Evolutionary conservation across 805 yeast genomes (phyloP), one percentile per base, ranked within the genome.

Genomic region (Metschnikowia borealis): DNA sequence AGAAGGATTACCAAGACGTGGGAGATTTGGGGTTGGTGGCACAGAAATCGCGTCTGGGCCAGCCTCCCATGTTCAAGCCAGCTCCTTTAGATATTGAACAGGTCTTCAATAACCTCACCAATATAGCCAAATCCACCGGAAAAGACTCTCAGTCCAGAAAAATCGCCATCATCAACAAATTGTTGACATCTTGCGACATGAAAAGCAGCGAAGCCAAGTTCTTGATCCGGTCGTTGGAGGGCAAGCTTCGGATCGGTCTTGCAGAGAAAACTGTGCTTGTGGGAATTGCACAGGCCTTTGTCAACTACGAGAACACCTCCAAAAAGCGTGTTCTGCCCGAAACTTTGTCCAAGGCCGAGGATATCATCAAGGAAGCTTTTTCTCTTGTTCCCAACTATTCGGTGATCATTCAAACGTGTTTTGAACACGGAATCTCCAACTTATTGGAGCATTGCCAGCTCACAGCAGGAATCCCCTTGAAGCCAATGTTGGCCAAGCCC

Each of bases 401-500:
- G 58, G 69, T 87, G 5, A 74, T 94, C 14, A 85, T 94, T 46
- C 74, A 77, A 8, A 78, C 82, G 1, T 84, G 89, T 1, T 64
- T 86, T 52, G 71, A 82, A 39, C 62, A 81, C 58, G 98, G 98
- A 0, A 76, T 92, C 2, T 67, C 75, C 57, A 74, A 85, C 35
- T 63, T 94, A 38, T 71, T 79, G 44, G 83, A 85, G 8, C 80
- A 84, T 56, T 84, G 95, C 59, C 82, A 82, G 37, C 71, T 94
- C 54, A 83, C 85, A 8, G 96, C 99, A 0, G 98, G 98, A 1
- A 83, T 94, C 4, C 99, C 99, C 0, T 74, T 94, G 59, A 92
- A 91, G 64, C 99, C 99, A 0, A 94, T 94, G 99, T 80, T 94
- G 61, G 99, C 99, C 6, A 94, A 92, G 64, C 99, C 99, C 2